Evolutionary conservation across 1,284 basidiomycete species (phyloP), one percentile per base, ranked within the genome.

Genomic region (Anthracocystis walkeri): DNA sequence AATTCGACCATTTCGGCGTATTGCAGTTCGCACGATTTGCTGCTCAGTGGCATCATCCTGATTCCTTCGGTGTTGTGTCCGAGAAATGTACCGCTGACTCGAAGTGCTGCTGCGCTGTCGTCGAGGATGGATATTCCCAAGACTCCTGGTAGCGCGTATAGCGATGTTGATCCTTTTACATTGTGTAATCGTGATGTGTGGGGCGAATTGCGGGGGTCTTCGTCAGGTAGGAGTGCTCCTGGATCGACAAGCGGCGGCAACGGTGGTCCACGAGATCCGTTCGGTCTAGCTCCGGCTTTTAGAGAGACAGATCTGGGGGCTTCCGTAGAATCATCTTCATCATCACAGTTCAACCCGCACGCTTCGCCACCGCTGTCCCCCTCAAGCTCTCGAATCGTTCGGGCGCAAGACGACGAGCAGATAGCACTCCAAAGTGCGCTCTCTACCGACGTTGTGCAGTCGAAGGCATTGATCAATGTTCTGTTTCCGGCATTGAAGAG

Each of bases 1-100:
- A 77, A 67, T n/a, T 65, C 62, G 11, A 80, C 78, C 31, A 66
- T 80, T 31, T 73, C 65, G 25, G 72, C 76, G 6, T 80, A 80
- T 41, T 78, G 76, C 60, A 56, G 44, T 23, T 67, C 67, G 31
- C 78, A 80, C 46, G 64, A 77, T 49, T 54, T 80, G 1, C 38
- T 78, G 40, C 63, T 80, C 7, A 70, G 73, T 23, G 76, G 76
- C 12, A 35, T 80, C 31, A 61, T 80, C 44, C 46, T 78, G 6
- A 53, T 78, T 2, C 78, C 78, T 2, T 78, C 75, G 5, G 65
- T 80, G 1, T 52, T 79, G 40, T 65, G 65, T 27, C 77, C 73
- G 18, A 44, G 73, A n/a, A 70, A 75, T 31, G 67, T 70, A 7
- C 62, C 58, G 10, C 50, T 70, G 23, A 65, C 71, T 7, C 49